Conservation (phyloP, 495 filamentous ascomycete genomes). For the Lineolata rhizophorae region DNA sequence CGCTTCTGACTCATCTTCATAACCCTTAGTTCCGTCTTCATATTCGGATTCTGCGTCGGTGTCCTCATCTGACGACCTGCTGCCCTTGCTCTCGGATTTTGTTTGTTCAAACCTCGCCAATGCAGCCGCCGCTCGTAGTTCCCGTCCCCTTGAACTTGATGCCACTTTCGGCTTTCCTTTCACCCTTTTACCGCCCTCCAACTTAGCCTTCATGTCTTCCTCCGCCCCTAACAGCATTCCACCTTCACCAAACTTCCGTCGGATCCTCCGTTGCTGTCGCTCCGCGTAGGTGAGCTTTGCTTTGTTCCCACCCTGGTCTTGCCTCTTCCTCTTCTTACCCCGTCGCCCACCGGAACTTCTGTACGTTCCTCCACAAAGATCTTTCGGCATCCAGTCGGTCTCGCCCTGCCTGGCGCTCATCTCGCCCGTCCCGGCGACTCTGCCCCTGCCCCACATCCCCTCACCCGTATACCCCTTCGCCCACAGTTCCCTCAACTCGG, state of each 20-base stretch:
- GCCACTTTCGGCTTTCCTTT: constrained; percentile 49
- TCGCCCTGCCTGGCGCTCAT: constrained; percentile 19
- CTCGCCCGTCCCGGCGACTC: constrained; percentile 6
- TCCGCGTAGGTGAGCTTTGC: constrained; percentile 36
- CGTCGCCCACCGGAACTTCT: constrained; percentile 24
- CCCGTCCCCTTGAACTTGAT: constrained; percentile 42
- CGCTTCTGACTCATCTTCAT: constrained; percentile 13
- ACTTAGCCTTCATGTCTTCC: constrained; percentile 31
- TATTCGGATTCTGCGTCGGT: constrained; percentile 6
- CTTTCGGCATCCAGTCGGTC: constrained; percentile 24
- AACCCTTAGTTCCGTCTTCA: constrained; percentile 13
- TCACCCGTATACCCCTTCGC: constrained; percentile 45
- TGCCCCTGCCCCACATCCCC: constrained; percentile 53
- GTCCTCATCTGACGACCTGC: constrained; percentile 15
- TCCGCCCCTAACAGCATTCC: constrained; percentile 47
- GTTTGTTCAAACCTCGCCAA: constrained; percentile 45
- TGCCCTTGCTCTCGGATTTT: constrained; percentile 22
- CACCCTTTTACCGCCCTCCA: constrained; percentile 39
- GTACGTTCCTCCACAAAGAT: constrained; percentile 49
- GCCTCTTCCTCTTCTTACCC: constrained; percentile 25
- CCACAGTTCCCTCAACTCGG: constrained; percentile 42
- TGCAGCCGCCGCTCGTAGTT: constrained; percentile 55
- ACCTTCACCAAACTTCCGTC: constrained; percentile 51
- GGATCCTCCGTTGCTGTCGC: constrained; percentile 35
- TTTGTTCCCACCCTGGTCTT: constrained; percentile 9